These are phyloP conservation scores for Meyerozyma guilliermondii DNA, from an alignment of 1,139 yeast species.

Conservation along the genomic window DNA sequence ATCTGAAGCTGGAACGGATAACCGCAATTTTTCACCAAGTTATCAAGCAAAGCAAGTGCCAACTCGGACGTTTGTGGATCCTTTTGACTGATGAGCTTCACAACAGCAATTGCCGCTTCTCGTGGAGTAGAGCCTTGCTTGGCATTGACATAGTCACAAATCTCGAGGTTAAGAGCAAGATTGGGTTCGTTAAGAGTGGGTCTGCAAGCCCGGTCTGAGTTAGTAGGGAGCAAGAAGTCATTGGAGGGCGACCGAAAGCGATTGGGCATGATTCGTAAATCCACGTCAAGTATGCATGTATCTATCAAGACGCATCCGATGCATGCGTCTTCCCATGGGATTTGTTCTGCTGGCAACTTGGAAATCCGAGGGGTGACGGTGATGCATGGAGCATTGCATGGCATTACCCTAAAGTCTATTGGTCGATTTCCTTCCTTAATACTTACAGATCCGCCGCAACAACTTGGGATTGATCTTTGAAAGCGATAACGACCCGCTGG, in stretches of 20 bases:
- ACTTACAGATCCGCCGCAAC: constrained; percentile 60
- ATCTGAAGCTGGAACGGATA: constrained; percentile 95
- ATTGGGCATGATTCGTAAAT: not conserved
- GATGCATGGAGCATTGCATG: not conserved
- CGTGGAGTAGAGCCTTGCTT: constrained; percentile 90
- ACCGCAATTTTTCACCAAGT: constrained; percentile 94
- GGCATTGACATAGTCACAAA: constrained; percentile 88
- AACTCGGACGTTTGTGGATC: constrained; percentile 73
- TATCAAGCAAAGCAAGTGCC: constrained; percentile 64
- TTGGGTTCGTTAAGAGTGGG: constrained; percentile 85
- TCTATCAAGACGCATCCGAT: not conserved
- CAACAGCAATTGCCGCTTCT: constrained; percentile 91
- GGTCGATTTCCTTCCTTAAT: not conserved
- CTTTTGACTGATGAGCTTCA: constrained; percentile 73
- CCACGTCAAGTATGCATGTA: not conserved
- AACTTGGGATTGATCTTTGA: constrained; percentile 53
- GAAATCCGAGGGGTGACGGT: not conserved
- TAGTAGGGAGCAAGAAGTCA: constrained; percentile 10
- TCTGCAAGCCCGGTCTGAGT: constrained; percentile 78
- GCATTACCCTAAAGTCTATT: not conserved
- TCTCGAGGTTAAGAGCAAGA: constrained; percentile 80
- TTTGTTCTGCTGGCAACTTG: not conserved
- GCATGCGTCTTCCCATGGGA: not conserved
- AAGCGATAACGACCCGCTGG: constrained; percentile 34
- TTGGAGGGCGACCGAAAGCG: not conserved